Conservation (phyloP, 2,329 filamentous ascomycete genomes). For the Cladobotryum protrusum region DNA sequence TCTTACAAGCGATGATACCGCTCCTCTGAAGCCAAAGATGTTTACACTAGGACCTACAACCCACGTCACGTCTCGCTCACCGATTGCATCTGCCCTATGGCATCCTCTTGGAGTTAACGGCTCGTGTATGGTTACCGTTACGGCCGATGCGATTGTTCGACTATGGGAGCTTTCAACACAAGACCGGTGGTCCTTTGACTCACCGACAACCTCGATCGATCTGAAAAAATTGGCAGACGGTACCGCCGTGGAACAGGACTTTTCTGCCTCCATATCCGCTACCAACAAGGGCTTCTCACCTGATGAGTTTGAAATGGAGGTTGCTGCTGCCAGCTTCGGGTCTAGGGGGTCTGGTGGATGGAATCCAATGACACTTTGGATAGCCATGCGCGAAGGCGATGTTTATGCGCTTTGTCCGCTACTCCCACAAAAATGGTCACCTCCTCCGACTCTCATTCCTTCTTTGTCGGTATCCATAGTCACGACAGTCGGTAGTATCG, state of each 20-base stretch:
- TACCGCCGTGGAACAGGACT: constrained; percentile 73
- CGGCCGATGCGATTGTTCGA: constrained; percentile 78
- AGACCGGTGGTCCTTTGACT: constrained; percentile 81
- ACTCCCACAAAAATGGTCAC: constrained; percentile 79
- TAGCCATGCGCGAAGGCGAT: constrained; percentile 91
- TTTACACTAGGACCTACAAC: constrained; percentile 90
- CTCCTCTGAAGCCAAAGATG: constrained; percentile 71
- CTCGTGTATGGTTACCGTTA: constrained; percentile 79
- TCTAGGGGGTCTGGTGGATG: constrained; percentile 67
- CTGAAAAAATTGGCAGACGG: constrained; percentile 84
- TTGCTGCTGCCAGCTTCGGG: constrained; percentile 79
- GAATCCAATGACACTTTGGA: constrained; percentile 94
- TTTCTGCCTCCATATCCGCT: constrained; percentile 66
- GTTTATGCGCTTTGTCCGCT: constrained; percentile 90
- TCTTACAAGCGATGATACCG: constrained; percentile 61
- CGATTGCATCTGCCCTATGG: constrained; percentile 79
- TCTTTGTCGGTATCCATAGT: constrained; percentile 79
- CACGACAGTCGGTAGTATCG: constrained; percentile 59
- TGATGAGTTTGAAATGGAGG: constrained; percentile 88
- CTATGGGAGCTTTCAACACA: constrained; percentile 84
- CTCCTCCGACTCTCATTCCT: constrained; percentile 68
- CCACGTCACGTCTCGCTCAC: constrained; percentile 79
- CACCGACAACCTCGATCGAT: constrained; percentile 77
- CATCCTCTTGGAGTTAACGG: constrained; percentile 83
- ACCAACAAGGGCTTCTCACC: constrained; percentile 80